phyloP scores from a whole-genome alignment of 768 basidiomycete species.

The Phlegmacium glaucopus region DNA sequence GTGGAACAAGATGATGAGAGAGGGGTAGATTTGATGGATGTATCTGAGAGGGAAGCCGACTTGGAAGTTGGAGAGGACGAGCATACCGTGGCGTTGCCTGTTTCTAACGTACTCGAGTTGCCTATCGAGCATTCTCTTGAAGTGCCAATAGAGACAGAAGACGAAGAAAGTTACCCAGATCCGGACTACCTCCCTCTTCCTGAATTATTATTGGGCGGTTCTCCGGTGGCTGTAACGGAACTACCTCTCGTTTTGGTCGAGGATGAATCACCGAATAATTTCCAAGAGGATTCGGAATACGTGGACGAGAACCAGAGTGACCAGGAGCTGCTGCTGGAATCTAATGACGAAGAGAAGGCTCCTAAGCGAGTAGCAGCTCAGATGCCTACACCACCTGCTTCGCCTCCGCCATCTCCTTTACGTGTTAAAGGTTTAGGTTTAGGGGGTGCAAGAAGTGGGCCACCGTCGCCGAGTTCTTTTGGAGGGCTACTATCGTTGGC shows the following conservation, averaged over 20 bases:
- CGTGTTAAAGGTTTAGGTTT: too few species aligned
- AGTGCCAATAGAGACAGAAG: not conserved
- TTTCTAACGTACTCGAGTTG: conserved; percentile 3
- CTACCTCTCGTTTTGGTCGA: conserved; percentile 1
- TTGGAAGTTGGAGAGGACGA: conserved; percentile 11
- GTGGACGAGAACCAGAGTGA: too few species aligned
- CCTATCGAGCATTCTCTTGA: not conserved
- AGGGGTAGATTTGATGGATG: not conserved
- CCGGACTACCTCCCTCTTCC: conserved; percentile 43
- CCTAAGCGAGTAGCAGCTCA: conserved; percentile 19
- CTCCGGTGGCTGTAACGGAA: conserved; percentile 1
- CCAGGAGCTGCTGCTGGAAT: too few species aligned
- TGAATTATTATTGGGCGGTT: not conserved
- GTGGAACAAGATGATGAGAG: conserved; percentile 5
- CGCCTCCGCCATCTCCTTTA: conserved; percentile 27
- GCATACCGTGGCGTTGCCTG: conserved; percentile 9
- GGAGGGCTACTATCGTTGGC: too few species aligned
- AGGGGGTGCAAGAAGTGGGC: too few species aligned
- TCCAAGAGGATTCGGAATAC: too few species aligned
- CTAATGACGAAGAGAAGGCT: not conserved
- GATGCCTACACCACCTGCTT: conserved; percentile 43
- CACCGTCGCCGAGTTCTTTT: too few species aligned
- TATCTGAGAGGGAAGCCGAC: not conserved
- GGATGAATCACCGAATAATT: too few species aligned
- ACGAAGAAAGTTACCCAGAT: conserved; percentile 27